Evolutionary conservation across 2,329 filamentous ascomycete species (phyloP).

Genomic region (Trichoderma sp.): DNA sequence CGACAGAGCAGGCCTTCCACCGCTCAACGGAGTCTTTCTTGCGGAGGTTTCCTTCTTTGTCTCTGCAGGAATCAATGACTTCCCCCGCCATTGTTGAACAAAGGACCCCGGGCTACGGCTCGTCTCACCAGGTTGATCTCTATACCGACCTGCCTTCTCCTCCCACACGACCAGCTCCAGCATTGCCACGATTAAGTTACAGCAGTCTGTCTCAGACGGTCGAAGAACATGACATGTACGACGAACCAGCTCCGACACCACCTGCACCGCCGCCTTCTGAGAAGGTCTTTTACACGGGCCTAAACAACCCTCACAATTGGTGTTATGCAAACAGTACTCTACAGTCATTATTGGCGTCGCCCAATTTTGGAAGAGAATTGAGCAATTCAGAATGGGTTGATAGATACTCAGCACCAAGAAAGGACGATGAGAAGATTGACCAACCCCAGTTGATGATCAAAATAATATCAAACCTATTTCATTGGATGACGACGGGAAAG

Average conservation of each 20-base stretch:
- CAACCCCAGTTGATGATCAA: constrained; percentile 59
- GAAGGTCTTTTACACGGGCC: constrained; percentile 55
- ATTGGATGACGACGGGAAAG: constrained; percentile 54
- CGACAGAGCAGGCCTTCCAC: constrained; percentile 54
- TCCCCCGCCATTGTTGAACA: constrained; percentile 35
- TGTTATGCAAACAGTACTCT: constrained; percentile 94
- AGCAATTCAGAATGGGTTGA: constrained; percentile 58
- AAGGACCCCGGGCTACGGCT: constrained; percentile 29
- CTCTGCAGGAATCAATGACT: constrained; percentile 58
- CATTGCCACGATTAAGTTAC: constrained; percentile 70
- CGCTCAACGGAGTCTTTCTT: constrained; percentile 81
- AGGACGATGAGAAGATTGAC: constrained; percentile 53
- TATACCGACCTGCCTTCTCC: constrained; percentile 53
- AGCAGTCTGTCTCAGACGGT: constrained; percentile 62
- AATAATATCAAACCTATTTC: constrained; percentile 58
- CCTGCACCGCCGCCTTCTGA: constrained; percentile 33
- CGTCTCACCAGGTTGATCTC: constrained; percentile 39
- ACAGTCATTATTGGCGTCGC: constrained; percentile 76
- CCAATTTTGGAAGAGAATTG: constrained; percentile 64
- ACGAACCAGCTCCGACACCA: constrained; percentile 40
- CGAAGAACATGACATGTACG: constrained; percentile 36
- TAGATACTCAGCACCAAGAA: constrained; percentile 66
- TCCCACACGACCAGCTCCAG: constrained; percentile 65
- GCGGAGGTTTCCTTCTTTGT: constrained; percentile 72
- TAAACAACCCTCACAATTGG: constrained; percentile 76